Evolutionary conservation across 768 basidiomycete species (phyloP).

Genomic region (Rubroboletus pulcherrimus): DNA sequence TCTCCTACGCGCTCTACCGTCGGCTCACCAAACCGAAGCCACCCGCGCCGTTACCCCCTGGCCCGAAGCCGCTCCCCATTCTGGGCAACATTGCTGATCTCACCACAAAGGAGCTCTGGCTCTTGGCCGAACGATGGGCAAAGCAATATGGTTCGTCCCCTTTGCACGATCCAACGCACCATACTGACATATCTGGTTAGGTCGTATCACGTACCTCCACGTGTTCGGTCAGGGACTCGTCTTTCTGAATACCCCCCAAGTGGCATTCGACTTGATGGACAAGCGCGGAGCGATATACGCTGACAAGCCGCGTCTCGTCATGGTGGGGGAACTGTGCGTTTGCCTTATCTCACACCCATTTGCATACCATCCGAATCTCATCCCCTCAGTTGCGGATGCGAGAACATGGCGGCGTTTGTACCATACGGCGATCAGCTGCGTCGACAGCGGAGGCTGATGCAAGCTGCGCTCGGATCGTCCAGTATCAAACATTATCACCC

Average conservation of each 20-base stretch:
- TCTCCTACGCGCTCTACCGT: slow-evolving; percentile 19
- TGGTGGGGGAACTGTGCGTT: slow-evolving; percentile 68
- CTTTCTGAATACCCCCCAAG: slow-evolving; percentile 61
- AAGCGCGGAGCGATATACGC: slow-evolving; percentile 69
- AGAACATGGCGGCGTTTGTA: slow-evolving; percentile 71
- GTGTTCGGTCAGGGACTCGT: slow-evolving; percentile 64
- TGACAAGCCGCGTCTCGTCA: slow-evolving; percentile 66
- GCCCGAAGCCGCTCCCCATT: slow-evolving; percentile 61
- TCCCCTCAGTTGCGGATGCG: slow-evolving; percentile 48
- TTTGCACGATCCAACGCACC: too few relatives aligned
- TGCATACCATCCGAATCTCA: not conserved
- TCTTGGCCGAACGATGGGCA: slow-evolving; percentile 58
- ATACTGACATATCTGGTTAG: too few relatives aligned
- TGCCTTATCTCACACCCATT: not conserved
- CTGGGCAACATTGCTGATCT: slow-evolving; percentile 65
- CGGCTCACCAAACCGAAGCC: slow-evolving; percentile 9
- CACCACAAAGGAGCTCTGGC: slow-evolving; percentile 59
- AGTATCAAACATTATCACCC: slow-evolving; percentile 56
- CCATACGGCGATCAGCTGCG: slow-evolving; percentile 59
- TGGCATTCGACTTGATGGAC: slow-evolving; percentile 61
- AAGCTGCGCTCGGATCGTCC: slow-evolving; percentile 54
- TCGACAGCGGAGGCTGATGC: slow-evolving; percentile 65
- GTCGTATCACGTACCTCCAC: slow-evolving; percentile 62
- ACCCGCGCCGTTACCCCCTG: slow-evolving; percentile 53
- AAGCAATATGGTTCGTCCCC: slow-evolving; percentile 54